phyloP scores from a whole-genome alignment of 2,329 filamentous ascomycete species.

The Botrytis deweyae region DNA sequence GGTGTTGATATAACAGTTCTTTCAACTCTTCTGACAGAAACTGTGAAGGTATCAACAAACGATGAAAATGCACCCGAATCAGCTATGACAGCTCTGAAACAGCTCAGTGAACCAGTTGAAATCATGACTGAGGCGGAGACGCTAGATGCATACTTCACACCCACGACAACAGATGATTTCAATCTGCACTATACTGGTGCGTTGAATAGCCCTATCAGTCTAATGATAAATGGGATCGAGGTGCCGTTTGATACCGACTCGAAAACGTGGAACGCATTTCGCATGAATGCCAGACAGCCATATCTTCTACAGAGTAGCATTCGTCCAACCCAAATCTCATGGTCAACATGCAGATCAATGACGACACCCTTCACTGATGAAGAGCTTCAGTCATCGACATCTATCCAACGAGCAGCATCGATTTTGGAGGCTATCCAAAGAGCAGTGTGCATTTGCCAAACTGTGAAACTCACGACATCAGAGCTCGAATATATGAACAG shows the following conservation, averaged over 20 bases:
- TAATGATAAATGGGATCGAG: not conserved
- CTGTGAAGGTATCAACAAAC: not conserved
- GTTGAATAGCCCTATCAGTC: too few relatives aligned
- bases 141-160: not conserved
- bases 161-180: not conserved
- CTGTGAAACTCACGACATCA: not conserved
- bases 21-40: not conserved
- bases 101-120: not conserved
- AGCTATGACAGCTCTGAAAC: not conserved
- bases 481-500: not conserved
- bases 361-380: not conserved
- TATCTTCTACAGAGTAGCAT: not conserved
- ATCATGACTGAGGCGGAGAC: rapidly evolving
- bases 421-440: not conserved
- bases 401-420: not conserved
- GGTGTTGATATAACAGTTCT: not conserved
- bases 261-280: not conserved
- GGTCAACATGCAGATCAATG: slow-evolving; percentile 4
- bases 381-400: not conserved
- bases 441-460: not conserved
- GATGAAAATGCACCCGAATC: not conserved
- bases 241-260: not conserved
- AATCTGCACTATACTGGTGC: not conserved
- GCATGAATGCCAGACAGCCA: not conserved
- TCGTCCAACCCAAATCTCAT: not conserved